Conservation (phyloP, 441 rosid species). For the Pelargonium cotyledonis region DNA sequence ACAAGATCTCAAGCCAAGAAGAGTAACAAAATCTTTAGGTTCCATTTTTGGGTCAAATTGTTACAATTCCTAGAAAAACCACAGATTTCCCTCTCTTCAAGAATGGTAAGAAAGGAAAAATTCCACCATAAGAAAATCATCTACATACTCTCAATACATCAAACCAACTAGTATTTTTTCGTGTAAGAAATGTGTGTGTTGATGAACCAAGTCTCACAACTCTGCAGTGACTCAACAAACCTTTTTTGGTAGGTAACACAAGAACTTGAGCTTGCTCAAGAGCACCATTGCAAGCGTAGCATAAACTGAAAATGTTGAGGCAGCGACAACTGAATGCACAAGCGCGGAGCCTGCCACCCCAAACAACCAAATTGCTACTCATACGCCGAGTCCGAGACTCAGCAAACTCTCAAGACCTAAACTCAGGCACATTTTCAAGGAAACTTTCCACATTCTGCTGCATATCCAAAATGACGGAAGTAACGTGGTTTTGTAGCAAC, state of each 20-base stretch:
- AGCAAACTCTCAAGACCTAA: conserved; percentile 84
- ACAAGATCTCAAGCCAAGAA: conserved; percentile 50
- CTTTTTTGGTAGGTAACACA: too few species aligned
- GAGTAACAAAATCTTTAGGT: conserved; percentile 30
- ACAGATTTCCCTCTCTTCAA: conserved; percentile 52
- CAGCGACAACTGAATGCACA: too few species aligned
- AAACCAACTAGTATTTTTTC: conserved; percentile 46
- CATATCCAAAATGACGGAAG: conserved; percentile 75
- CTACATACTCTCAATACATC: conserved; percentile 65
- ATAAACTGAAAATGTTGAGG: too few species aligned
- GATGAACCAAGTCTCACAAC: conserved; percentile 57
- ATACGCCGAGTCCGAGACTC: conserved; percentile 5
- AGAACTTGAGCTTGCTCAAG: too few species aligned
- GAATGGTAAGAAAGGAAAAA: conserved; percentile 56
- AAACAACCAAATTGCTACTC: too few species aligned
- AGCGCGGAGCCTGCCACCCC: too few species aligned
- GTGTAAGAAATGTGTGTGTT: conserved; percentile 57
- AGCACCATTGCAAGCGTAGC: too few species aligned
- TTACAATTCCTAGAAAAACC: conserved; percentile 38
- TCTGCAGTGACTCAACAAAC: conserved; percentile 40
- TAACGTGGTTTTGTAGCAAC: conserved; percentile 95
- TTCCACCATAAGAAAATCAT: conserved; percentile 60
- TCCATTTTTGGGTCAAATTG: conserved; percentile 28
- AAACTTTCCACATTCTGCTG: conserved; percentile 64
- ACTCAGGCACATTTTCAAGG: conserved; percentile 73